These are phyloP conservation scores for Albophoma yamanashiensis DNA, from an alignment of 2,329 filamentous ascomycete genomes.

Conservation along the genomic window DNA sequence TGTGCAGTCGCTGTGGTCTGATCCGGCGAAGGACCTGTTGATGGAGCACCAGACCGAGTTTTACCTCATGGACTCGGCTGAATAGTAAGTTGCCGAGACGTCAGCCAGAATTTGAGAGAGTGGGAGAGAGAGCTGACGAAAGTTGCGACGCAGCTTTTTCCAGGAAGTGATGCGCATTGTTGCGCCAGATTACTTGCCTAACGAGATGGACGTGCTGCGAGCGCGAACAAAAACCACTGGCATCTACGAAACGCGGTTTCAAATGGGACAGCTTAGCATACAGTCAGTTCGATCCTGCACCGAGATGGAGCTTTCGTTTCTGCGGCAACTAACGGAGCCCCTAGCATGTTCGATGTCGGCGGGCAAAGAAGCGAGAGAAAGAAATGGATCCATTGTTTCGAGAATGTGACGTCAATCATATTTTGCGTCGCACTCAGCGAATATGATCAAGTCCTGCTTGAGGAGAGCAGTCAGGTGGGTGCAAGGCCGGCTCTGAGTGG, in stretches of 20 bases:
- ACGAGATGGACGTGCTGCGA: constrained; percentile 88
- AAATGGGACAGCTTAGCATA: constrained; percentile 97
- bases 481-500: background rate
- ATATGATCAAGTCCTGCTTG: constrained; percentile 92
- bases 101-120: background rate
- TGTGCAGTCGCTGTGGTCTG: constrained; percentile 80
- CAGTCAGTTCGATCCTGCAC: constrained; percentile 53
- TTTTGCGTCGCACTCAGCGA: constrained; percentile 97
- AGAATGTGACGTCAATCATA: constrained; percentile 98
- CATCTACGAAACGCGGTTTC: constrained; percentile 97
- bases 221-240: constrained; percentile 97
- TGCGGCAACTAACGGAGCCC: constrained; percentile 9
- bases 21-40: constrained; percentile 69
- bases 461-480: constrained; percentile 90
- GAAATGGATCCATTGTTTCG: constrained; percentile 99
- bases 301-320: background rate
- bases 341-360: constrained; percentile 97
- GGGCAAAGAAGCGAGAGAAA: constrained; percentile 95
- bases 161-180: constrained; percentile 84
- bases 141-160: constrained; percentile 64
- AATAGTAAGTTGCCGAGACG: constrained; percentile 59
- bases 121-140: background rate
- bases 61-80: constrained; percentile 97
- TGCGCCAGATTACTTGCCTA: constrained; percentile 74
- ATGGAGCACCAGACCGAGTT: constrained; percentile 96